These are phyloP conservation scores for Pisolithus marmoratus DNA, from an alignment of 768 basidiomycete species.

Conservation along the genomic window DNA sequence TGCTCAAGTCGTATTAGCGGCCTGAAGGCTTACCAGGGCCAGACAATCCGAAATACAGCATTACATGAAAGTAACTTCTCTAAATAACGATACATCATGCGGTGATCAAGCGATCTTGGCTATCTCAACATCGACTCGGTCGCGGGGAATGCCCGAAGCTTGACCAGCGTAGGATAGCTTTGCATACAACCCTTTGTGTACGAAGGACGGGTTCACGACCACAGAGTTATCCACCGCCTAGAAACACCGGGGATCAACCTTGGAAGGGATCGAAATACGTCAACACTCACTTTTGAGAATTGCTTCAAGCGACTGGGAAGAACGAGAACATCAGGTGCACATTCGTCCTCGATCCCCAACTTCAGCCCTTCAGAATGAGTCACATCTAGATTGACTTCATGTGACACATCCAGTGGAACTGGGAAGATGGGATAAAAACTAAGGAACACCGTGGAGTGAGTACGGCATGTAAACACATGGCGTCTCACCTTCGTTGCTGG, in stretches of 20 bases:
- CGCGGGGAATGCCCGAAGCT: constrained; percentile 20
- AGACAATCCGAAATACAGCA: no score
- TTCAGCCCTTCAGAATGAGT: constrained; percentile 59
- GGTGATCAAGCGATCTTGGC: constrained; percentile 15
- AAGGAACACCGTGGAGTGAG: not conserved
- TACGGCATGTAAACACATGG: not conserved
- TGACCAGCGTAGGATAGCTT: constrained; percentile 32
- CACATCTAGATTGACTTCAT: constrained; percentile 87
- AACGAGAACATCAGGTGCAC: constrained; percentile 78
- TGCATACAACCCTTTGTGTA: constrained; percentile 57
- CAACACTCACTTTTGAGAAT: constrained; percentile 69
- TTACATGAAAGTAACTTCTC: not conserved
- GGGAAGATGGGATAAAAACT: constrained; percentile 98
- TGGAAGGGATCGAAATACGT: not conserved
- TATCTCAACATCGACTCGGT: constrained; percentile 25
- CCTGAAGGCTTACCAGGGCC: no score
- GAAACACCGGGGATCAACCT: not conserved
- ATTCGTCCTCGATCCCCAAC: constrained; percentile 32
- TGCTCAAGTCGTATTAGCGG: no score
- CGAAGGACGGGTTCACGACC: constrained; percentile 82
- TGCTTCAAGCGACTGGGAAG: constrained; percentile 86
- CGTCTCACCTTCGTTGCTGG: constrained; percentile 74
- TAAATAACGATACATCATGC: not conserved
- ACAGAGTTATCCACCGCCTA: constrained; percentile 74
- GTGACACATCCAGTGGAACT: constrained; percentile 61